Base-by-base conservation (phyloP, 495 filamentous ascomycete species). In the Podospora bellae-mahoneyi region DNA sequence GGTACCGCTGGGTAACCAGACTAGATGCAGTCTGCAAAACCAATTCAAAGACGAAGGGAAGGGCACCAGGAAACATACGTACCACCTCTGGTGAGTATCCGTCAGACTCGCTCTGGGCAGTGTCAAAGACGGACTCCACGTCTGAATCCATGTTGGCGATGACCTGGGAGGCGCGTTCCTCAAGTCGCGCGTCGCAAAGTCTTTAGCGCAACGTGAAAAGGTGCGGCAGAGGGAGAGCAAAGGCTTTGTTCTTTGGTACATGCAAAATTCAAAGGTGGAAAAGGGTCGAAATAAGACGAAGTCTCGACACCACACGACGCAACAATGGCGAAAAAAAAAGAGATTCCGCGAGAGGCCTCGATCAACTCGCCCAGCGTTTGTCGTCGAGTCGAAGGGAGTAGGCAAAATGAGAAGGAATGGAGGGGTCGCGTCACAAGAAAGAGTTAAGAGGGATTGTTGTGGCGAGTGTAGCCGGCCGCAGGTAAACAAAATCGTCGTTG, bases 81-180 rank as follows among this genome's bases (percentile, higher is more conserved):
- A 83, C 81, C 69, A 77, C 76, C 64, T 80, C 81, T 67, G 83
- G 83, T 1, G 76, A 74, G 64, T 76, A 85, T 65, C 48, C 78
- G 53, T 85, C 85, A 56, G 83, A 86, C 19, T 82, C 82, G 69
- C 80, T 78, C 56, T 84, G 84, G 54, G 80, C 78, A 68, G 84
- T 79, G 60, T 80, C 76, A 58, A 84, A 83, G 73, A 88, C 88
- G 75, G 85, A 87, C 65, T 87, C 87, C 1, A 82, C 78, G 61
- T 84, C 84, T 63, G 81, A 84, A 69, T 83, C 83, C 80, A 83
- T 83, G 68, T 66, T 77, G 76, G 64, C 23, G 32, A 60, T 53
- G 2, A 54, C 27, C 23, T 54, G 54, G 68, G 66, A 69, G 70
- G 69, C 66, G 19, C 30, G 71, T 67, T 66, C 71, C 67, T 64